These are phyloP conservation scores for Cordyceps tenuipes DNA, from an alignment of 2,329 filamentous ascomycete species.

Conservation along the genomic window DNA sequence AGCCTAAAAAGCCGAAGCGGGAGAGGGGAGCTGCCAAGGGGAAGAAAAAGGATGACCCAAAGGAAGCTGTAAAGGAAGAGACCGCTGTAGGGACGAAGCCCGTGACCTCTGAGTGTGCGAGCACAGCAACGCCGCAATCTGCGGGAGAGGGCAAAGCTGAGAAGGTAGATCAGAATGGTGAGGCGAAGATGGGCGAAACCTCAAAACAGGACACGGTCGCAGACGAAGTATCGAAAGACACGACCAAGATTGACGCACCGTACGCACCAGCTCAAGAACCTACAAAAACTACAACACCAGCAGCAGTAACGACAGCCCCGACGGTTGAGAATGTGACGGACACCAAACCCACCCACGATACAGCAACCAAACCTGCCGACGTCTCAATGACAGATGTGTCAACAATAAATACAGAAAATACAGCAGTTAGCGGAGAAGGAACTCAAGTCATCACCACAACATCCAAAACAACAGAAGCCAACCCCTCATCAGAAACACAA, in stretches of 20 bases:
- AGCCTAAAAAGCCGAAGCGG: constrained; percentile 50
- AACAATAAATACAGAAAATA: not conserved
- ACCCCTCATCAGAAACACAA: not conserved
- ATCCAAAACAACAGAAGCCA: not conserved
- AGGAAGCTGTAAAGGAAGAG: constrained; percentile 12
- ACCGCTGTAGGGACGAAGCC: constrained; percentile 9
- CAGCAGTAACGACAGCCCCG: not conserved
- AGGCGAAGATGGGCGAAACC: not conserved
- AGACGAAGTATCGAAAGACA: not conserved
- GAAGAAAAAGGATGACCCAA: constrained; percentile 22
- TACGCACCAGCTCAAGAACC: not conserved
- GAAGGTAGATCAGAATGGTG: not conserved
- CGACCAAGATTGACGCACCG: not conserved
- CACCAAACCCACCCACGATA: not conserved
- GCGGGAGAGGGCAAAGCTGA: not conserved
- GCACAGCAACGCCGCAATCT: not conserved
- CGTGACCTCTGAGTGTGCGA: not conserved
- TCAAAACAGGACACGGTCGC: not conserved
- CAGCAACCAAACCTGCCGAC: not conserved
- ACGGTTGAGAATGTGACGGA: not conserved
- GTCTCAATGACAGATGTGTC: not conserved
- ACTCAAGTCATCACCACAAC: not conserved
- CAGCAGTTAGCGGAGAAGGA: not conserved
- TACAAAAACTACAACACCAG: not conserved
- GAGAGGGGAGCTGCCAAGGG: constrained; percentile 29